Evolutionary conservation across 2,329 filamentous ascomycete species (phyloP).

Genomic region (Ophiostoma populinum): DNA sequence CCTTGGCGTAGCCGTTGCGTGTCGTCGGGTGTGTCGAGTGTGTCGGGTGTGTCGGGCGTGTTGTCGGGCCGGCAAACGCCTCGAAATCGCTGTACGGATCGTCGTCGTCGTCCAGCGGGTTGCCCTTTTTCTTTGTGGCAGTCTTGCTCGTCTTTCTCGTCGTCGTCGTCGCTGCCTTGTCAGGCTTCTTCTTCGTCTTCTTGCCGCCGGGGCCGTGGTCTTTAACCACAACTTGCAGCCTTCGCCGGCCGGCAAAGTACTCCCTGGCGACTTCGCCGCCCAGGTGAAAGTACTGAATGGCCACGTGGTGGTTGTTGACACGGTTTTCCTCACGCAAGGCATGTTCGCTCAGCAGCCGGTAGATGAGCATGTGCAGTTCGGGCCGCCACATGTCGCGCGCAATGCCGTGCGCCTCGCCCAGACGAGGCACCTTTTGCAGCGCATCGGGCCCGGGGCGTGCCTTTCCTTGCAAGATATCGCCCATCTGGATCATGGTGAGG

Average conservation of each 20-base stretch:
- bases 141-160: not conserved
- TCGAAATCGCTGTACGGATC: slow-evolving; percentile 23
- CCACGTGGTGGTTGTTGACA: slow-evolving; percentile 47
- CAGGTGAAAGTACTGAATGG: slow-evolving; percentile 52
- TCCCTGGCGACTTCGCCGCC: slow-evolving; percentile 23
- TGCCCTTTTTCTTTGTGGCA: slow-evolving; percentile 4
- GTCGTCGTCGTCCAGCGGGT: slow-evolving; percentile 16
- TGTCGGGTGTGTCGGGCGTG: slow-evolving; percentile 28
- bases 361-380: slow-evolving; percentile 72
- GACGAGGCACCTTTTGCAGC: slow-evolving; percentile 10
- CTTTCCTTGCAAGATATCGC: slow-evolving; percentile 67
- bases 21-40: slow-evolving; percentile 25
- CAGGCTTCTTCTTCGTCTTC: not conserved
- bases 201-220: slow-evolving; percentile 12
- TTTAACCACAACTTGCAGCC: slow-evolving; percentile 25
- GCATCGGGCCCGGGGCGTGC: slow-evolving; percentile 40
- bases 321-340: slow-evolving; percentile 56
- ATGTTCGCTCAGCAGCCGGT: slow-evolving; percentile 54
- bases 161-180: not conserved
- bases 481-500: slow-evolving; percentile 62
- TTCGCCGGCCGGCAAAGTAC: slow-evolving; percentile 27
- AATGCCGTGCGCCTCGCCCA: slow-evolving; percentile 41
- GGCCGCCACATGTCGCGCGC: slow-evolving; percentile 54
- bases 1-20: slow-evolving; percentile 29
- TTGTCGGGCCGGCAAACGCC: slow-evolving; percentile 17